phyloP scores from a whole-genome alignment of 345 rosid species.

The Populus deltoides region DNA sequence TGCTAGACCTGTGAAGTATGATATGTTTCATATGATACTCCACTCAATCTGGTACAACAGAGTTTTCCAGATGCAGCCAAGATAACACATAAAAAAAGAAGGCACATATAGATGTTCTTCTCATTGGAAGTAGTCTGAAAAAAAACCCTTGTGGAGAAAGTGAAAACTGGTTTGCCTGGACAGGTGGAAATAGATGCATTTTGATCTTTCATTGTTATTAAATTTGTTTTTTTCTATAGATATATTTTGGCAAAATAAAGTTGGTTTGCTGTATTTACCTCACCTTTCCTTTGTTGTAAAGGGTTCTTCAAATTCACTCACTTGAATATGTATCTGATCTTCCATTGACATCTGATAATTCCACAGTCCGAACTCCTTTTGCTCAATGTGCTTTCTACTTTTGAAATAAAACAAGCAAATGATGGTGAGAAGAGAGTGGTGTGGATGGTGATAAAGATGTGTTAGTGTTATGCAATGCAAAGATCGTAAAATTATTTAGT shows the following conservation, averaged over 20 bases:
- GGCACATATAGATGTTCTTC: not conserved
- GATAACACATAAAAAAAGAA: not conserved
- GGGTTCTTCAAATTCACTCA: not conserved
- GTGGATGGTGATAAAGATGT: too few relatives aligned
- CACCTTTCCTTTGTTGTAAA: not conserved
- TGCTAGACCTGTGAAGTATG: conserved; percentile 66
- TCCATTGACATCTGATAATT: not conserved
- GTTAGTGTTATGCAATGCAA: too few relatives aligned
- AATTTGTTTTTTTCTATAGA: conserved; percentile 1
- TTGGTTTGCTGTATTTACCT: not conserved
- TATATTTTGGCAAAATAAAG: not conserved
- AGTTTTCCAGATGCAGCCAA: conserved; percentile 52
- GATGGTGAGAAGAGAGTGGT: too few relatives aligned
- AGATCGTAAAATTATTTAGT: too few relatives aligned
- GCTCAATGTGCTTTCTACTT: not conserved
- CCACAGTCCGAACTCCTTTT: not conserved
- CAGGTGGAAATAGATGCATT: not conserved
- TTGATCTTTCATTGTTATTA: not conserved
- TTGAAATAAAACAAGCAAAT: not conserved
- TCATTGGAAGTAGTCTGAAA: not conserved
- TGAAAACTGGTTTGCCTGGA: not conserved
- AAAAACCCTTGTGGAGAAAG: not conserved
- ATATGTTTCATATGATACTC: conserved; percentile 89
- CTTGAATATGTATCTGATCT: not conserved
- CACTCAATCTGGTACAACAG: conserved; percentile 89